Evolutionary conservation across 257 asterid species (phyloP).

Genomic region (Mentha longifolia): DNA sequence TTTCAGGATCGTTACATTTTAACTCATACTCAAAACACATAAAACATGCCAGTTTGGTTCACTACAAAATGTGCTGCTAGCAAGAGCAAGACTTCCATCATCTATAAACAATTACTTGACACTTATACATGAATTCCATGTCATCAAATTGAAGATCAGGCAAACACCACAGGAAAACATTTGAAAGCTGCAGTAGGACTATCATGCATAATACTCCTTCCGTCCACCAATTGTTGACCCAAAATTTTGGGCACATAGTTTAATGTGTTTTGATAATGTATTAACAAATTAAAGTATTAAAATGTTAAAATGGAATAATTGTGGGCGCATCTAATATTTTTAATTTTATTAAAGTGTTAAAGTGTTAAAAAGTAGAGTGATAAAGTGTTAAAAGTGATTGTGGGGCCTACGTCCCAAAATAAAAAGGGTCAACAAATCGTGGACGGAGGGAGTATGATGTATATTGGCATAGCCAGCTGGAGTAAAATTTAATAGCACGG

Average conservation of each 20-base stretch:
- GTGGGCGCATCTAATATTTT: no score
- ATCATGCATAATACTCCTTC: no score
- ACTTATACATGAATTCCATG: constrained; percentile 16
- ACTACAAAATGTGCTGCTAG: constrained; percentile 25
- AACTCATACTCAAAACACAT: constrained; percentile 13
- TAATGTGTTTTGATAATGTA: no score
- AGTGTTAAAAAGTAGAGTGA: no score
- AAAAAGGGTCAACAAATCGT: no score
- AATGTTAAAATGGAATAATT: no score
- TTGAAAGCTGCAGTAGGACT: constrained; percentile 11
- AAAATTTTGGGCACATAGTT: no score
- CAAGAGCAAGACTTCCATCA: constrained; percentile 8
- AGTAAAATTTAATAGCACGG: background rate
- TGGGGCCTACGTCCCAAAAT: no score
- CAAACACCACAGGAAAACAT: constrained; percentile 9
- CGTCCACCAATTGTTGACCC: no score
- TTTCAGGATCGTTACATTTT: background rate
- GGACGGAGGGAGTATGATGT: background rate
- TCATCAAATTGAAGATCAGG: constrained; percentile 11
- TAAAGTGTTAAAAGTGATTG: no score
- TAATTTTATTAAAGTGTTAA: no score
- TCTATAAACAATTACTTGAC: background rate
- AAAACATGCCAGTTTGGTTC: background rate
- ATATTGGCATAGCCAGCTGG: constrained; percentile 26
- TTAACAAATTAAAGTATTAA: no score